Conservation (phyloP, 2,329 filamentous ascomycete genomes). For the Apiospora marii region DNA sequence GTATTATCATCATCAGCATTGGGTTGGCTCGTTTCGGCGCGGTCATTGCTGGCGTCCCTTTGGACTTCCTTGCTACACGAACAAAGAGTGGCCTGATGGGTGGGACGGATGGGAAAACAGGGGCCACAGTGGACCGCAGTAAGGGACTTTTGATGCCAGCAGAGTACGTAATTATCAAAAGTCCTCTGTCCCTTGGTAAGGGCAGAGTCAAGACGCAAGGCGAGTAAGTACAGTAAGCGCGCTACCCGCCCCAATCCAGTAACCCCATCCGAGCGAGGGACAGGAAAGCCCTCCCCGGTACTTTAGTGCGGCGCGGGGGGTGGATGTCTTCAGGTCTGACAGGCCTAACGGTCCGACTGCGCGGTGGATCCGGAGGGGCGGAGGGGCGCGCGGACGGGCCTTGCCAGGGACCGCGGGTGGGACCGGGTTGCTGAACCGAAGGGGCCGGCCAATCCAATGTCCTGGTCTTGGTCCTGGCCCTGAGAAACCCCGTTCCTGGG, state of each 20-base stretch:
- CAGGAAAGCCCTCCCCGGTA: not conserved
- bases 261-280: conserved; percentile 4
- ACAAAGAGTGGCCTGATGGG: not conserved
- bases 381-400: not conserved
- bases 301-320: conserved; percentile 6
- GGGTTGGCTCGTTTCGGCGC: not conserved
- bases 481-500: not conserved
- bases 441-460: not conserved
- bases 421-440: not conserved
- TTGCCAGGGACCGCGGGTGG: not conserved
- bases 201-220: not conserved
- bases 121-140: not conserved
- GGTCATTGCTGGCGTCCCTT: not conserved
- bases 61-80: not conserved
- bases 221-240: not conserved
- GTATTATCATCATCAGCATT: not conserved
- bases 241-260: not conserved
- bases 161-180: not conserved
- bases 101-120: not conserved
- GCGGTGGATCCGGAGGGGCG: not conserved
- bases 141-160: not conserved
- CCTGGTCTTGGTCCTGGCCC: not conserved
- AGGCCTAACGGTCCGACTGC: not conserved
- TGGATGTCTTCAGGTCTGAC: not conserved
- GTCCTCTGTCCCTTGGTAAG: not conserved